Evolutionary conservation across 1,139 yeast species (phyloP).

Genomic region (Debaryomyces robertsiae): DNA sequence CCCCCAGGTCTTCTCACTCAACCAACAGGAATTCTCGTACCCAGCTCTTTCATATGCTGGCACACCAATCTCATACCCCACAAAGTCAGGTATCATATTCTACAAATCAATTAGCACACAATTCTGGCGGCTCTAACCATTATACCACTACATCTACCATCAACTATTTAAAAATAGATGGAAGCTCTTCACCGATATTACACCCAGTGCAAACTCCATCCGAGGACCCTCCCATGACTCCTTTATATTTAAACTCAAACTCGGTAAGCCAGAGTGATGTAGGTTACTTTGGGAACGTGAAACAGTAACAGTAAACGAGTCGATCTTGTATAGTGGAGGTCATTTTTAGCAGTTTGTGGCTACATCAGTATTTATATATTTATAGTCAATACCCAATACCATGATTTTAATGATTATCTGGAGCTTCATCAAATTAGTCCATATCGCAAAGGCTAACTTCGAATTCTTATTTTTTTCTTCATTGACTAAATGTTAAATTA

Average conservation of each 20-base stretch:
- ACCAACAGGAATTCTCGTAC: slow-evolving; percentile 21
- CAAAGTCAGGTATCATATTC: slow-evolving; percentile 7
- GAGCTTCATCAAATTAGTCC: too few relatives aligned
- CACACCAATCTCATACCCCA: slow-evolving; percentile 12
- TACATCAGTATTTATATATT: too few relatives aligned
- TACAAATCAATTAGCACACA: slow-evolving; percentile 6
- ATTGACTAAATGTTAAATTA: slow-evolving; percentile 16
- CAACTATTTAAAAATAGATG: slow-evolving; percentile 17
- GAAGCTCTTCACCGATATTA: slow-evolving; percentile 38
- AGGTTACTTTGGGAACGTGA: slow-evolving; percentile 18
- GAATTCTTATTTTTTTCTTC: not conserved
- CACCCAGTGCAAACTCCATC: slow-evolving; percentile 48
- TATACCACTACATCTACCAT: slow-evolving; percentile 14
- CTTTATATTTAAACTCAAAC: slow-evolving; percentile 33
- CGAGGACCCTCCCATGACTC: slow-evolving; percentile 53
- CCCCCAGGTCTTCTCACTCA: slow-evolving; percentile 43
- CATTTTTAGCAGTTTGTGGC: too few relatives aligned
- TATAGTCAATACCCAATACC: too few relatives aligned
- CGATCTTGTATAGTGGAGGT: too few relatives aligned
- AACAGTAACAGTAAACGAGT: too few relatives aligned
- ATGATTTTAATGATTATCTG: too few relatives aligned
- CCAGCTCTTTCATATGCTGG: slow-evolving; percentile 22
- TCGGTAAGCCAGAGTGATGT: slow-evolving; percentile 13
- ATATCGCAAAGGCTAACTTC: too few relatives aligned
- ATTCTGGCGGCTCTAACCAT: slow-evolving; percentile 1